Evolutionary conservation across 257 asterid species (phyloP), one percentile per base, ranked within the genome.

Genomic region (Primulina huaijiensis): DNA sequence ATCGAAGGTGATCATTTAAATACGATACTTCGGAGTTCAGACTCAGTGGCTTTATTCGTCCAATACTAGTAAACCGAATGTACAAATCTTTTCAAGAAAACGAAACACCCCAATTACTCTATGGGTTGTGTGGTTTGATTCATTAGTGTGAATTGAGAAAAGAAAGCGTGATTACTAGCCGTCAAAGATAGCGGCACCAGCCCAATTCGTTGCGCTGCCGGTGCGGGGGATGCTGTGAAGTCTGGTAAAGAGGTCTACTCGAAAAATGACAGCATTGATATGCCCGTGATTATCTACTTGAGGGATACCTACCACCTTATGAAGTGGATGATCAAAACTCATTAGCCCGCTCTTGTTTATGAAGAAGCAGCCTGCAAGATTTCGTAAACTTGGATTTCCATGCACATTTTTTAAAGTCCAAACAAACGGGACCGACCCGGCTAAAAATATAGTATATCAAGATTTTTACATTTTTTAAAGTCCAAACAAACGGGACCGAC

Each of bases 131-230:
- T 35, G 43, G 1, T n/a, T 2, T n/a, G 29, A 57, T 19, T 20
- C 30, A n/a, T 29, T 0, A 7, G 5, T 1, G 4, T 64, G 34
- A 19, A 19, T 19, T 20, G 56, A 37, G 56, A 38, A 21, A 38
- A 5, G 2, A 7, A 1, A 1, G 33, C 21, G 57, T 33, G 19
- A 25, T 50, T 58, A 55, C 3, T 81, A 72, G 64, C 80, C 80
- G 52, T 83, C 87, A 60, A 85, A 75, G 0, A 31, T 17, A 6
- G 88, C 57, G 58, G 84, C 72, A 77, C 76, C 71, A 11, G 86
- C 85, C 90, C 90, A 89, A 57, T 84, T 89, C 0, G 87, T 72
- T 6, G 86, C 90, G 72, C 96, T 89, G 21, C 89, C 94, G 1
- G 69, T 33, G 21, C 96, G 84, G 0, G 89, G 90, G 62, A 89